These are phyloP conservation scores for Porcisia hertigi DNA, from an alignment of 208 protist species.

Conservation along the genomic window DNA sequence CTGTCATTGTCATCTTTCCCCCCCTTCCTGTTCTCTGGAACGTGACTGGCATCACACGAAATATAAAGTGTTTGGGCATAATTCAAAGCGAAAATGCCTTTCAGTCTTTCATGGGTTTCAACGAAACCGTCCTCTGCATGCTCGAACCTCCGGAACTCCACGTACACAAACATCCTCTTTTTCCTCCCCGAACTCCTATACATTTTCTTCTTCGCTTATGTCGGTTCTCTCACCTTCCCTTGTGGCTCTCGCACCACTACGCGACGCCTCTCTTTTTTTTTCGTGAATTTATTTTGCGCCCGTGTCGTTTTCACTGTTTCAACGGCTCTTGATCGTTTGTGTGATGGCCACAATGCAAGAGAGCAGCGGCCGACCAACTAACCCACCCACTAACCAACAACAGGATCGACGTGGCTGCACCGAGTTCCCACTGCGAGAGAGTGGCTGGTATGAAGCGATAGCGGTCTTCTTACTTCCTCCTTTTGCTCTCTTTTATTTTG, in stretches of 20 bases:
- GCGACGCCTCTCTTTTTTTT: background rate
- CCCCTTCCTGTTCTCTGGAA: too few species aligned
- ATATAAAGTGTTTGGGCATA: too few species aligned
- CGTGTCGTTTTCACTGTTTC: too few species aligned
- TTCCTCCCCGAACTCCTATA: background rate
- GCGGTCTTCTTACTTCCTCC: background rate
- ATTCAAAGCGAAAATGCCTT: too few species aligned
- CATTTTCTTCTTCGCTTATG: background rate
- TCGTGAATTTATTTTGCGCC: too few species aligned
- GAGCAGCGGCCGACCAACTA: background rate
- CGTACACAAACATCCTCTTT: too few species aligned
- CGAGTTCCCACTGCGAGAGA: background rate
- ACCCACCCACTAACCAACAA: background rate
- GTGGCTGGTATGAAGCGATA: background rate
- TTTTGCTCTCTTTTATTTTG: conserved; percentile 1
- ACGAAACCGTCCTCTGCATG: too few species aligned
- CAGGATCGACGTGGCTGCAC: background rate
- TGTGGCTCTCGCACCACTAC: background rate
- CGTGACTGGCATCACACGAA: too few species aligned
- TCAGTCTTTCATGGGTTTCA: too few species aligned
- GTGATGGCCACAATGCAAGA: background rate
- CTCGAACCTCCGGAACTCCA: too few species aligned
- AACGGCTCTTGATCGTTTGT: background rate
- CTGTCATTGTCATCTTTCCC: too few species aligned
- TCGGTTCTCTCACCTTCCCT: background rate